phyloP scores from a whole-genome alignment of 495 filamentous ascomycete genomes.

The Neurospora sp. region DNA sequence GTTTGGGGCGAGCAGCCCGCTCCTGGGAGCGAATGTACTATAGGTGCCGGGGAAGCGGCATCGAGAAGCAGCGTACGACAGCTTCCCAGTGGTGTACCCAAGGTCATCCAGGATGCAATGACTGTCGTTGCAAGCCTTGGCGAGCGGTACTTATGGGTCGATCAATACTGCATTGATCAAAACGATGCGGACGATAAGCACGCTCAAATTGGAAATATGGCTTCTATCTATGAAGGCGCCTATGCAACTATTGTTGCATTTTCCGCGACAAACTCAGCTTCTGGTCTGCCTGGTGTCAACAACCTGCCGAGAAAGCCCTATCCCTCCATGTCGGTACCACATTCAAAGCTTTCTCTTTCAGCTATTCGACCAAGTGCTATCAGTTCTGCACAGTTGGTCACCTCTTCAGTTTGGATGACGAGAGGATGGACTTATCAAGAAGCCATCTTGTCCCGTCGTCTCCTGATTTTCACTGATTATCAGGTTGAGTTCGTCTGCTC shows the following conservation, averaged over 20 bases:
- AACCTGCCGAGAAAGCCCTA: not conserved
- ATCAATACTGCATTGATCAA: constrained; percentile 8
- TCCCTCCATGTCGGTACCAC: not conserved
- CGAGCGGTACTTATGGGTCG: constrained; percentile 6
- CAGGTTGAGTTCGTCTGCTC: constrained; percentile 23
- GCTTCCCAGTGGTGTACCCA: not conserved
- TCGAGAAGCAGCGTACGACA: accelerated
- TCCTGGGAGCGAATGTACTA: accelerated
- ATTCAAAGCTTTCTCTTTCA: not conserved
- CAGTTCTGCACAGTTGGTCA: not conserved
- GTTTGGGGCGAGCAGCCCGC: not conserved
- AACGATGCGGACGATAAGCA: not conserved
- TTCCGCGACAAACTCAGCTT: not conserved
- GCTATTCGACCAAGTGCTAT: not conserved
- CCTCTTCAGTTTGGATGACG: constrained; percentile 19
- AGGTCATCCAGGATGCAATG: not conserved
- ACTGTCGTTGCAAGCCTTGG: not conserved
- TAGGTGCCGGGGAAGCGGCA: not conserved
- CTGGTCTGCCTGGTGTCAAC: not conserved
- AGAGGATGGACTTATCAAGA: constrained; percentile 34
- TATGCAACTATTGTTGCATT: not conserved
- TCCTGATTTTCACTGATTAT: constrained; percentile 19
- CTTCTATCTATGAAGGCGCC: not conserved
- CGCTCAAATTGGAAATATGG: not conserved
- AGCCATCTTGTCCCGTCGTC: constrained; percentile 21